Percentiles rank a stretch among this genome's conserved stretches.
Evolutionary conservation across 108 stramenopile species (phyloP).

Genomic region (Cyclotella baltica): DNA sequence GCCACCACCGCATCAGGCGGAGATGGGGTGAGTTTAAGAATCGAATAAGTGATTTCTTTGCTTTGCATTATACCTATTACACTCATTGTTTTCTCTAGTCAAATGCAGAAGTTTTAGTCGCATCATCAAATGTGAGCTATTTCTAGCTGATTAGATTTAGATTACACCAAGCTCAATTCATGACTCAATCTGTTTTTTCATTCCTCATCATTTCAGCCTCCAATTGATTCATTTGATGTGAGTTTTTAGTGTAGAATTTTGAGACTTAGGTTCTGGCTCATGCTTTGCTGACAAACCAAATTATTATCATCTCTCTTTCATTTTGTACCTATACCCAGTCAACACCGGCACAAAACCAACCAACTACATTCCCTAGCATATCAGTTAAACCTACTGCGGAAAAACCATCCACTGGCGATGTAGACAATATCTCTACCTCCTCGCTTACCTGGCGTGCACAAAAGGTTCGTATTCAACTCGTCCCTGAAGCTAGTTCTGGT

Average conservation of each 20-base stretch:
- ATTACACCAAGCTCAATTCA: neutral
- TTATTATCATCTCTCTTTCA: no score
- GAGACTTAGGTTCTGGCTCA: neutral
- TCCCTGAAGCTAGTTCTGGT: no score
- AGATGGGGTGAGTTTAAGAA: neutral
- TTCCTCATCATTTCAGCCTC: neutral
- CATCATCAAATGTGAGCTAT: neutral
- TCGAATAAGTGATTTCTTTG: neutral
- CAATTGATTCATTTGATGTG: neutral
- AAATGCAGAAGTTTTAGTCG: no score
- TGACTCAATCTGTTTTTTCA: neutral
- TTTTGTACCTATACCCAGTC: neutral
- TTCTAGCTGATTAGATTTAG: neutral
- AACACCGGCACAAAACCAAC: neutral
- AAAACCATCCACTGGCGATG: neutral
- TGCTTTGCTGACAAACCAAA: no score
- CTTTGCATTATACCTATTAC: no score
- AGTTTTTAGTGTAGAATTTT: neutral
- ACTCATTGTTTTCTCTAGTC: no score
- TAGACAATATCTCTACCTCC: neutral
- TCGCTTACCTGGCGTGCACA: neutral
- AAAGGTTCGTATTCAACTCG: conserved; percentile 1
- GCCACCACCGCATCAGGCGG: neutral
- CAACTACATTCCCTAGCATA: neutral
- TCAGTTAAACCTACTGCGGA: neutral